These are phyloP conservation scores for Sanghuangporus sanghuang DNA, from an alignment of 1,284 basidiomycete genomes.

Conservation along the genomic window DNA sequence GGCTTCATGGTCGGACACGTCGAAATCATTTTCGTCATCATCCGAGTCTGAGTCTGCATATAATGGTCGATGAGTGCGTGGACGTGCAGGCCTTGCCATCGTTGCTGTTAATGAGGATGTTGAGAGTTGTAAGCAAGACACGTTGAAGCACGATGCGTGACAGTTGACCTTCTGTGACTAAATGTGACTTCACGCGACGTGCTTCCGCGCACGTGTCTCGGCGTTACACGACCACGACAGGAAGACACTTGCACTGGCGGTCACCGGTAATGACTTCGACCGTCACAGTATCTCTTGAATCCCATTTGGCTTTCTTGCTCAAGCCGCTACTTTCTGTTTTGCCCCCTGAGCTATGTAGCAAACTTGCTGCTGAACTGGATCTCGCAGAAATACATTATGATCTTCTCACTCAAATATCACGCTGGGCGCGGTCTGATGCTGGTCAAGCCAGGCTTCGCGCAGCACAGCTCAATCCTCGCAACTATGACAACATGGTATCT, in stretches of 20 bases:
- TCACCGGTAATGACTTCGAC: constrained; percentile 3
- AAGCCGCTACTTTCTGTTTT: constrained; percentile 39
- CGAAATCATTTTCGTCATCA: constrained; percentile 12
- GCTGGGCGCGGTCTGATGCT: constrained; percentile 55
- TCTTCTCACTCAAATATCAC: constrained; percentile 53
- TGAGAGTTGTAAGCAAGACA: neutral
- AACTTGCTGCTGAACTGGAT: constrained; percentile 33
- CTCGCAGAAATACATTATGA: constrained; percentile 51
- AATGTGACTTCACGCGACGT: constrained; percentile 7
- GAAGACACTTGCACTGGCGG: neutral
- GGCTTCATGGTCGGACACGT: constrained; percentile 10
- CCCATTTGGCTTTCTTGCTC: constrained; percentile 51
- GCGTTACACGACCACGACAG: neutral
- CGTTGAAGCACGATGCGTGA: constrained; percentile 3
- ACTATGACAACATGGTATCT: constrained; percentile 60
- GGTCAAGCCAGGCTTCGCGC: constrained; percentile 41
- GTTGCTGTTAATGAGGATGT: neutral
- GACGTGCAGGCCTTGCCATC: constrained; percentile 14
- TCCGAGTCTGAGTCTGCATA: constrained; percentile 21
- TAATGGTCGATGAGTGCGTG: constrained; percentile 12
- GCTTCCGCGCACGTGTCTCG: neutral
- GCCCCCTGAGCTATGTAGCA: constrained; percentile 37
- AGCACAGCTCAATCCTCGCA: constrained; percentile 41
- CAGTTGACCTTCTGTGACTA: constrained; percentile 8
- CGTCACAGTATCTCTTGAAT: constrained; percentile 62